Evolutionary conservation across 768 basidiomycete genomes (phyloP).

Genomic region (Albatrellus ellisii): DNA sequence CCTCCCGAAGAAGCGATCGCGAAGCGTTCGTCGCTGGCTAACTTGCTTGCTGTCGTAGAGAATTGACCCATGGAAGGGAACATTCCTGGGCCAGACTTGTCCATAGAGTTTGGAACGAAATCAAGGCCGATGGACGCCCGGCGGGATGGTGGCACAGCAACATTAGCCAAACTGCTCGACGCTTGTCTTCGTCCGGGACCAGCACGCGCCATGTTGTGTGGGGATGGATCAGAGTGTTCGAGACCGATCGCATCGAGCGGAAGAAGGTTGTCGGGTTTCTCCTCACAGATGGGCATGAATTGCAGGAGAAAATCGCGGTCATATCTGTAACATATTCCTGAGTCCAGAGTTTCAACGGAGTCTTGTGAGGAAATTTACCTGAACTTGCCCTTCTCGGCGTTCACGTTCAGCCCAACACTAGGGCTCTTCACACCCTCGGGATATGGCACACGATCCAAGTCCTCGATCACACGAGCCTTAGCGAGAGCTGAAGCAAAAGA

Average conservation of each 20-base stretch:
- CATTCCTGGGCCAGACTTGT: constrained; percentile 20
- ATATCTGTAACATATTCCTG: constrained; percentile 40
- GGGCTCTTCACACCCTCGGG: constrained; percentile 79
- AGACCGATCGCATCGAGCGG: constrained; percentile 86
- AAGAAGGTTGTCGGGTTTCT: constrained; percentile 85
- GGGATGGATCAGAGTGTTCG: constrained; percentile 52
- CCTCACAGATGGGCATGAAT: constrained; percentile 90
- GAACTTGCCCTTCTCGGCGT: constrained; percentile 81
- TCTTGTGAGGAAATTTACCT: constrained; percentile 34
- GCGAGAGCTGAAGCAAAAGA: constrained; percentile 55
- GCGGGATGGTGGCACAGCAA: too few relatives aligned
- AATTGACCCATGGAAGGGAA: constrained; percentile 60
- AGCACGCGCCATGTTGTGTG: constrained; percentile 40
- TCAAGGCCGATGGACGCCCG: constrained; percentile 38
- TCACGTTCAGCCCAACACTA: constrained; percentile 68
- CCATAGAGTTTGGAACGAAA: constrained; percentile 20
- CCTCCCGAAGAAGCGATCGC: constrained; percentile 24
- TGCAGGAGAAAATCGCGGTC: constrained; percentile 96
- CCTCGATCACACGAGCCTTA: constrained; percentile 76
- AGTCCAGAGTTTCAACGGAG: neutral
- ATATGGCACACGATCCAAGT: constrained; percentile 65
- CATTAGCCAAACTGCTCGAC: constrained; percentile 29
- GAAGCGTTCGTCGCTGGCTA: constrained; percentile 62
- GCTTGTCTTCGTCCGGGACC: constrained; percentile 51
- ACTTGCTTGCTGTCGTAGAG: constrained; percentile 37